Percentiles rank a stretch among this genome's conserved stretches.
Conservation (phyloP, 1,139 yeast genomes). For the Yamadazyma membranifaciens region DNA sequence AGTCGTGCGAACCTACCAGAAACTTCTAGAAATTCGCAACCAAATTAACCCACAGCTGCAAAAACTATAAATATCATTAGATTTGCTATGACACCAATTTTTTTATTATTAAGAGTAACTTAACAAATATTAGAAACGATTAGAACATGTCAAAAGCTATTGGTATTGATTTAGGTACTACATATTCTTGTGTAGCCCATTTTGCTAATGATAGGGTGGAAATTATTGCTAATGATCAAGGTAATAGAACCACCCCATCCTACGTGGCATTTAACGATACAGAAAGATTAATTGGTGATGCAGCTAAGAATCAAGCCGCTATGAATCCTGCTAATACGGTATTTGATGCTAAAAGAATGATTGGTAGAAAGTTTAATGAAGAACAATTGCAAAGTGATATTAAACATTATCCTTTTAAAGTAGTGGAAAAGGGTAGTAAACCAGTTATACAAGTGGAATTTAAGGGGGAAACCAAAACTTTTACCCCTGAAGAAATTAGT, state of each 20-base stretch:
- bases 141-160: conserved; percentile 61
- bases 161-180: conserved; percentile 81
- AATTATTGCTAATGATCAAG: conserved; percentile 68
- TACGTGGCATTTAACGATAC: conserved; percentile 68
- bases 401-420: conserved; percentile 64
- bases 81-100: not conserved
- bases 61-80: conserved; percentile 1
- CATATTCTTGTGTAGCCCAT: conserved; percentile 78
- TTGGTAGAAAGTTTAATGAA: conserved; percentile 62
- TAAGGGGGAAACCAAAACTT: conserved; percentile 62
- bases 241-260: conserved; percentile 71
- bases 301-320: conserved; percentile 72
- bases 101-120: too few species aligned
- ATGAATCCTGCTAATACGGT: conserved; percentile 67
- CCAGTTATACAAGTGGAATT: conserved; percentile 61
- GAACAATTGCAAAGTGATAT: conserved; percentile 55
- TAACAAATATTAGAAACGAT: not conserved
- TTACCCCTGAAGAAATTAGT: conserved; percentile 66
- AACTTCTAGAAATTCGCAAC: conserved; percentile 12
- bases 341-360: conserved; percentile 67
- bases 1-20: not conserved
- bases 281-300: conserved; percentile 68
- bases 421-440: conserved; percentile 54
- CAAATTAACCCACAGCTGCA: conserved; percentile 2
- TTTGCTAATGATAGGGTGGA: conserved; percentile 67